Conservation (phyloP, 768 basidiomycete genomes). For the Nidularia sp. region DNA sequence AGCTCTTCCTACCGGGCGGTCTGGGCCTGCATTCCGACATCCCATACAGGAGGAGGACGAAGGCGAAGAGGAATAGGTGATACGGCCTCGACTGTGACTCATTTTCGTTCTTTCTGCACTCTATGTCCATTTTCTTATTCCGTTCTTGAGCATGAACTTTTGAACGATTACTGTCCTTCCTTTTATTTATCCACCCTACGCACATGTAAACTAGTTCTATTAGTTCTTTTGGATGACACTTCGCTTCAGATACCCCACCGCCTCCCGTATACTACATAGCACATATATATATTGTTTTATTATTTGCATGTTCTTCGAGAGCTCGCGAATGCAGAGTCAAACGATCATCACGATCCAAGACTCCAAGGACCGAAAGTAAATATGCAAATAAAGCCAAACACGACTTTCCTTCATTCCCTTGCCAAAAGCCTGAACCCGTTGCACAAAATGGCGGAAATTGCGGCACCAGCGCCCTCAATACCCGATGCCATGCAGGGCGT, state of each 20-base stretch:
- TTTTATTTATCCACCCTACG: not conserved
- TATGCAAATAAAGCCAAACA: no score
- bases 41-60: conserved; percentile 86
- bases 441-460: not conserved
- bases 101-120: not conserved
- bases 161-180: not conserved
- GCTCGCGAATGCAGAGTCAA: no score
- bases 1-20: conserved; percentile 63
- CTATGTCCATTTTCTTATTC: not conserved
- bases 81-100: not conserved
- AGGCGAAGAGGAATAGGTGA: conserved; percentile 63
- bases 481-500: not conserved
- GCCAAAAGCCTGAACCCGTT: no score
- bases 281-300: no score
- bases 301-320: no score
- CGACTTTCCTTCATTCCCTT: no score
- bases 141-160: not conserved
- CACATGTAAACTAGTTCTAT: not conserved
- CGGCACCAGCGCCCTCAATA: not conserved
- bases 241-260: not conserved
- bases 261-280: no score
- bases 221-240: not conserved
- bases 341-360: no score
- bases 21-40: conserved; percentile 68
- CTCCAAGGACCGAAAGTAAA: no score